Base-by-base conservation (phyloP, 2,329 filamentous ascomycete species). In the Talaromyces sp. region DNA sequence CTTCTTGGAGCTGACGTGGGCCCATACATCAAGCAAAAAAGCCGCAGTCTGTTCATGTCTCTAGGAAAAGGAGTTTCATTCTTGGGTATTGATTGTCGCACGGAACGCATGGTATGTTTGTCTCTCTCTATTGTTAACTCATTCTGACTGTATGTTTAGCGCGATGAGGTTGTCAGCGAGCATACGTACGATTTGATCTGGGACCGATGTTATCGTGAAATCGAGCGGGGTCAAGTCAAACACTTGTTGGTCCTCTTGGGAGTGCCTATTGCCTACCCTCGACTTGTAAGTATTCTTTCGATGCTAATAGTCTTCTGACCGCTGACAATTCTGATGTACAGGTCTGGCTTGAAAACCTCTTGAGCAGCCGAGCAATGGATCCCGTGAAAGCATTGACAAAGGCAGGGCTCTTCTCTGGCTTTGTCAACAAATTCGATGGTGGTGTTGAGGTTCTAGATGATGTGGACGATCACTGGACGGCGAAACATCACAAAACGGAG, bases 401-500 rank as follows among this genome's bases (percentile, higher is more conserved):
- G 72, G 86, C 90, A 41, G 93, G 94, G 1, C 78, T 96, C 69
- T 83, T 98, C 60, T 91, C 92, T 66, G 84, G 84, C 13, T 87
- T 96, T 50, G 82, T 96, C 45, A 97, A 97, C 79, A 90, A 90
- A 70, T 93, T 97, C 70, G 93, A 97, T 72, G 93, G 92, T 24
- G 92, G 92, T 19, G 90, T 95, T 6, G 95, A 98, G 77, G 91
- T 98, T 14, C 82, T 96, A 33, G 93, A 97, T 74, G 93, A 96
- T 71, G 81, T 97, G 10, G 94, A 97, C 74, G 95, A 98, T 76
- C 94, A 99, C 75, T 99, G 95, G 95, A 97, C 94, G 0, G 92
- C 94, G 43, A 96, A 92, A 74, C 91, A 93, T 73, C 93, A 98
- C 81, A 99, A 98, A 75, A 84, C 87, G 31, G 95, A 99, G 78